Conservation (phyloP, 2,329 filamentous ascomycete species). For the Nemania diffusa region DNA sequence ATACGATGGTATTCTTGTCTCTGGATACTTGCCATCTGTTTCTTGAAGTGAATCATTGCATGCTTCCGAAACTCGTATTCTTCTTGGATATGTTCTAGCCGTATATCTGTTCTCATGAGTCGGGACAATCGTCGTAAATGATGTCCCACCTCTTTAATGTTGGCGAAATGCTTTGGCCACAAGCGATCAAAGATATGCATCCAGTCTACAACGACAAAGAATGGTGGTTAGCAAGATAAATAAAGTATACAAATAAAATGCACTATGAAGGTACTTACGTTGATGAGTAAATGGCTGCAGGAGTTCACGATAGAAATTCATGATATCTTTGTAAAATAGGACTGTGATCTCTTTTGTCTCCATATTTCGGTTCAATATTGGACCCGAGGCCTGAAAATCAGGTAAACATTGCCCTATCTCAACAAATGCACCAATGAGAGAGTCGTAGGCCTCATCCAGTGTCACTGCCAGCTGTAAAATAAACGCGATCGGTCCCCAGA, state of each 20-base stretch:
- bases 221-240: not conserved
- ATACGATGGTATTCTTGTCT: slow-evolving; percentile 12
- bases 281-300: not conserved
- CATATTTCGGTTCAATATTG: slow-evolving; percentile 42
- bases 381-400: slow-evolving; percentile 38
- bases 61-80: slow-evolving; percentile 33
- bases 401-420: slow-evolving; percentile 45
- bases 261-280: not conserved
- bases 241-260: not conserved
- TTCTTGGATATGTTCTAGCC: slow-evolving; percentile 36
- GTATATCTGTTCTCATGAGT: slow-evolving; percentile 37
- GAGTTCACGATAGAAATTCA: slow-evolving; percentile 51
- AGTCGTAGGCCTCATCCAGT: slow-evolving; percentile 42
- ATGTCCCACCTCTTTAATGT: slow-evolving; percentile 33
- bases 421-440: slow-evolving; percentile 39
- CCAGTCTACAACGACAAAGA: slow-evolving; percentile 38
- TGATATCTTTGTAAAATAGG: slow-evolving; percentile 52
- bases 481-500: slow-evolving; percentile 52
- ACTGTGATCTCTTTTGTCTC: slow-evolving; percentile 44
- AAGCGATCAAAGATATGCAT: slow-evolving; percentile 46
- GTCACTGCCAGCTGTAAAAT: slow-evolving; percentile 39
- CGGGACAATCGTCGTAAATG: slow-evolving; percentile 33
- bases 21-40: slow-evolving; percentile 18
- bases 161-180: slow-evolving; percentile 46
- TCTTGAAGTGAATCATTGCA: slow-evolving; percentile 26